Evolutionary conservation across 2,329 filamentous ascomycete species (phyloP), one percentile per base, ranked within the genome.

Genomic region (Dothideomycetidae sp.): DNA sequence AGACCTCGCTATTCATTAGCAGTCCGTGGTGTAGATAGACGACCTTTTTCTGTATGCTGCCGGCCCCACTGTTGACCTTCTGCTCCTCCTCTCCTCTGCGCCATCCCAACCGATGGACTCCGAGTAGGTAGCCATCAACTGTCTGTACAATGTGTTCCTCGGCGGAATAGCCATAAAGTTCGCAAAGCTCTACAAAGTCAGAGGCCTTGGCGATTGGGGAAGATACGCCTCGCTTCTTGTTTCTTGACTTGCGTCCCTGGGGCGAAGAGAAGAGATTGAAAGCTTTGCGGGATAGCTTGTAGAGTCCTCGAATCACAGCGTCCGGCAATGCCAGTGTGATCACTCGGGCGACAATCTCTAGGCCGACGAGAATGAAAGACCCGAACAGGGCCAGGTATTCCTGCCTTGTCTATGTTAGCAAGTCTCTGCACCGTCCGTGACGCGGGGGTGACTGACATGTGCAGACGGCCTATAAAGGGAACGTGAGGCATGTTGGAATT

Each of bases 1-100:
- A 98, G 21, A 98, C 88, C 58, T 98, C 90, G 50, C 85, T 93
- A 60, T 94, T 96, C 90, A 98, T 98, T 53, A 98, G 71, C 41
- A 98, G 69, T 9, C 88, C 90, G 58, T 98, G 90, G 53, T 98
- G 90, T 45, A 98, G 65, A 56, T 96, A 98, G 5, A 90, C 77
- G 33, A 96, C 82, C 48, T 78, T 81, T 63, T 94, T 94, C 58
- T 70, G 71, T 17, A 81, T 49, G 50, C 77, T 78, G 23, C 69
- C 67, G 1, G 67, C 63, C 0, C 80, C 80, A 35, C 67, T 64
- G 54, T 94, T 94, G 50, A 93, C 80, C 45, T 73, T 73, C 37
- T 68, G 62, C n/a, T 75, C 73, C 53, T 90, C 81, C 55, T 93
- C 84, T 9, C 83, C 84, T 49, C 75, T 80, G 42, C 71, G 73